These are phyloP conservation scores for Ogataea trehaloabstinens DNA, from an alignment of 805 yeast genomes.

Conservation along the genomic window DNA sequence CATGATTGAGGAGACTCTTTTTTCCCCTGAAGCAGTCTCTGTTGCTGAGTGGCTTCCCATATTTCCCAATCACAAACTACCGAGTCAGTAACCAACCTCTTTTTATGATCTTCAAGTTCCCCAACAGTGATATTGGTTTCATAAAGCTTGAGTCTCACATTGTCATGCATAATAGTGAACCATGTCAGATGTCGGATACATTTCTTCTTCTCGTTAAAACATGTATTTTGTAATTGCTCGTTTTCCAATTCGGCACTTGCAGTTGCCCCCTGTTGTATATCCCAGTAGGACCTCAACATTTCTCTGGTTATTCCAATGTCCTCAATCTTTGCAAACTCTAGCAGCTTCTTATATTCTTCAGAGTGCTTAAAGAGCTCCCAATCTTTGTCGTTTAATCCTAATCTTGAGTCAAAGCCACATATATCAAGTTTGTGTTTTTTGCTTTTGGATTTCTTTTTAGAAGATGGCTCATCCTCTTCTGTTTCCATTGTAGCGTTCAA, in stretches of 20 bases:
- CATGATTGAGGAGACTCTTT: neutral
- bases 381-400: slow-evolving; percentile 16
- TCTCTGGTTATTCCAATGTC: slow-evolving; percentile 11
- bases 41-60: slow-evolving; percentile 13
- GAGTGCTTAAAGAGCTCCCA: slow-evolving; percentile 22
- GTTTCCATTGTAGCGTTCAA: slow-evolving; percentile 18
- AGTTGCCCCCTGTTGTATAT: neutral
- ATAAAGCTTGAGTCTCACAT: slow-evolving; percentile 35
- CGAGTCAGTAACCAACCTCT: slow-evolving; percentile 34
- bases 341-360: slow-evolving; percentile 10
- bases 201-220: slow-evolving; percentile 53
- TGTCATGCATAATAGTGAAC: slow-evolving; percentile 32
- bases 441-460: slow-evolving; percentile 16
- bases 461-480: slow-evolving; percentile 7
- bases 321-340: slow-evolving; percentile 7
- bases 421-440: slow-evolving; percentile 39
- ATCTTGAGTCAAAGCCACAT: slow-evolving; percentile 47
- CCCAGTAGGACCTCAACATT: slow-evolving; percentile 6
- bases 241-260: slow-evolving; percentile 15
- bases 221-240: slow-evolving; percentile 29
- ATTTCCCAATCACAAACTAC: slow-evolving; percentile 37
- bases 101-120: slow-evolving; percentile 26
- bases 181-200: slow-evolving; percentile 49
- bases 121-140: slow-evolving; percentile 21
- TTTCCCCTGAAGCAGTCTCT: neutral